Conservation (phyloP, 202 grass and related monocot species). For the Zizania palustris region DNA sequence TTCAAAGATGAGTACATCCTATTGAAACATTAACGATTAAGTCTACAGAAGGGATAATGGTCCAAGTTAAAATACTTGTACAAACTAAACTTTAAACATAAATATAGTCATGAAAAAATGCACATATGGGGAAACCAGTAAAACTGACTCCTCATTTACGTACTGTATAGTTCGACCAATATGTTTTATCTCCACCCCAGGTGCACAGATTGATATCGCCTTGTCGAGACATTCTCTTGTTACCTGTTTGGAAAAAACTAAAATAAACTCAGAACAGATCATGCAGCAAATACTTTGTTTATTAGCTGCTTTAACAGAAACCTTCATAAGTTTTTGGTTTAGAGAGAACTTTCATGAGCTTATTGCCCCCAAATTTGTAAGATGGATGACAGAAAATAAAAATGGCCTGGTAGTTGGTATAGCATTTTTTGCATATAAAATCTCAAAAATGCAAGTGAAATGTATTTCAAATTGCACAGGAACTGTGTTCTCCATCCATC, state of each 20-base stretch:
- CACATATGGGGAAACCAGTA: neutral
- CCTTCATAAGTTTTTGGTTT: neutral
- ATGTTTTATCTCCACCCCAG: slow-evolving; percentile 81
- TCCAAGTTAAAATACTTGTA: too few species aligned
- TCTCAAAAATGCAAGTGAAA: slow-evolving; percentile 20
- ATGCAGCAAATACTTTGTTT: slow-evolving; percentile 1
- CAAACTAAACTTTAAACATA: too few species aligned
- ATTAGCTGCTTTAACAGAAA: slow-evolving; percentile 18
- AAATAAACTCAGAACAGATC: slow-evolving; percentile 24
- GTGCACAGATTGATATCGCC: slow-evolving; percentile 90
- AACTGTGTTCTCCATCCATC: neutral
- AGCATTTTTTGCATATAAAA: neutral
- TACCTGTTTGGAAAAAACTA: slow-evolving; percentile 57
- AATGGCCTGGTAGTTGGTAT: neutral
- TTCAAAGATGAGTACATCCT: too few species aligned
- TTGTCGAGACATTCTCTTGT: slow-evolving; percentile 83
- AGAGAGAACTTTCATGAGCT: neutral
- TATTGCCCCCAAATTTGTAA: slow-evolving; percentile 14
- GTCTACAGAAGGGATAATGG: too few species aligned
- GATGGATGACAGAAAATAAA: slow-evolving; percentile 18
- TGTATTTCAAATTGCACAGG: slow-evolving; percentile 11
- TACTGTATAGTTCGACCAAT: slow-evolving; percentile 97
- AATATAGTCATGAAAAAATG: neutral
- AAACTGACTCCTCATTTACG: slow-evolving; percentile 41
- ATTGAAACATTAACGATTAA: too few species aligned